Base-by-base conservation (phyloP, 1,284 basidiomycete genomes). In the Earliella scabrosa region DNA sequence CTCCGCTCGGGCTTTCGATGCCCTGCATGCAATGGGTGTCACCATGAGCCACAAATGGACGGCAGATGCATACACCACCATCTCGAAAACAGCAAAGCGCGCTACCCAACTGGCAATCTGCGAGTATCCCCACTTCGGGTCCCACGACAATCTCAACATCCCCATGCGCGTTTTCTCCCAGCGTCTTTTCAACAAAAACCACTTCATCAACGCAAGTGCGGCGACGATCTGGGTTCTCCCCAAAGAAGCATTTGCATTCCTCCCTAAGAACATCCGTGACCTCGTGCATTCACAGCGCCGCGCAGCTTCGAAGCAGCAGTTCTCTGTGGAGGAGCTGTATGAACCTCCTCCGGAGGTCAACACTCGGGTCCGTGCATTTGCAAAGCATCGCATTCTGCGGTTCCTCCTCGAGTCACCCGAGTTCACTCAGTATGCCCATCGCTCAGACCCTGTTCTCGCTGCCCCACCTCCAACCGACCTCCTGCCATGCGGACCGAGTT, bases 121-220 rank as follows among this genome's bases (percentile, higher is more conserved):
- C 3, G 27, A 52, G 4, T 60, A 60, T 46, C 63, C 67, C 0
- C 71, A 64, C 62, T 27, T 68, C n/a, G 61, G 71, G 4, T 66
- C 69, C 2, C 69, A 77, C 55, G 73, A 78, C 60, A 78, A 78
- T 54, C 38, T 77, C 50, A 70, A 75, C 26, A 51, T 77, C 5
- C 63, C 72, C 0, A 68, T 74, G 51, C 61, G 50, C 1, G 50
- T 57, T 3, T 57, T 57, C 50, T 52, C 55, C 5, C 50, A 57
- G 62, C 26, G 72, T 71, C 3, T 76, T 0, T 56, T 73, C 43
- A 74, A 78, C 45, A 56, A 72, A 47, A 65, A 60, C 16, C 61
- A 72, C 23, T 75, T 77, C 63, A 69, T 68, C 21, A 73, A 59
- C 61, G 74, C 73, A 0, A 73, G 70, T 2, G 73, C 74, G 0